Evolutionary conservation across 2,329 filamentous ascomycete genomes (phyloP), one percentile per base, ranked within the genome.

Genomic region (Ophiostoma pallidulum): DNA sequence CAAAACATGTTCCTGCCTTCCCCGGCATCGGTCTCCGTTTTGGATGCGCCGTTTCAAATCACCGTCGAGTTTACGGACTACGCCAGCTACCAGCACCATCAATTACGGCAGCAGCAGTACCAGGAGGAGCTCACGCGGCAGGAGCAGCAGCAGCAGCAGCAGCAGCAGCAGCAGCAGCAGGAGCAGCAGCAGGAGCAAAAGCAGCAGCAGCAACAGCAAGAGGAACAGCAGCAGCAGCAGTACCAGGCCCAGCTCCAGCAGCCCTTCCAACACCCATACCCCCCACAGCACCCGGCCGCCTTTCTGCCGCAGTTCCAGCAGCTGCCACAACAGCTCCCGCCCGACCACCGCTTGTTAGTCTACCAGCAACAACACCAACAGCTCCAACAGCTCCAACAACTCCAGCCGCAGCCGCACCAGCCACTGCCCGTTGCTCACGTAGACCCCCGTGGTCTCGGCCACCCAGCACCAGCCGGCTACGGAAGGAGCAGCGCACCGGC

Each of bases 1-100:
- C 13, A 42, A 58, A 69, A 64, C 62, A 78, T 77, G 74, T 78
- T 74, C 65, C 70, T 75, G 62, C 69, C 74, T 58, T 70, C 75
- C 56, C 65, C 71, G 47, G 71, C 70, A 46, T 67, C 73, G 47
- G 42, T 28, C 66, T 54, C 62, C 67, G 55, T 69, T 67, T 57
- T 65, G 62, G 56, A 66, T 64, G 50, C 55, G 50, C 57, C 64
- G 33, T 70, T 70, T 64, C 68, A 65, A 56, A 58, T 71, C 57
- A 62, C 58, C 51, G 57, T 61, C 53, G 57, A 59, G 48, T 58
- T 63, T 49, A 49, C 58, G 8, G 55, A 60, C 31, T 60, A 61
- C 54, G 51, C 56, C 32, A 53, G 55, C 51, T 50, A 45, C 31
- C 48, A 52, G 40, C 53, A 52, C 36, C 45, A 37, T 35, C 49